Conservation (phyloP, 2,329 filamentous ascomycete species). For the Hymenoscyphus fraxineus region DNA sequence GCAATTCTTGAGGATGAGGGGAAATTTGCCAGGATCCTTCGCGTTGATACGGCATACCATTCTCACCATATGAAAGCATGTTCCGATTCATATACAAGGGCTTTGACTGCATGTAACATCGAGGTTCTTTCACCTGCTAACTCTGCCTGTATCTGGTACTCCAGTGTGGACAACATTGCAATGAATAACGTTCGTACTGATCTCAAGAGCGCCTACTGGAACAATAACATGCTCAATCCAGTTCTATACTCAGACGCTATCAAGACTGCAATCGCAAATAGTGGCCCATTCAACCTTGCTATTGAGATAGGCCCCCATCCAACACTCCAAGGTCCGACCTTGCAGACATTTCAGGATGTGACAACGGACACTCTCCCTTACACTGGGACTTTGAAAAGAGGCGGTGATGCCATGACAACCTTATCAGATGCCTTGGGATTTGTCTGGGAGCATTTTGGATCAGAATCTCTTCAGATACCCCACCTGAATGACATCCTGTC, state of each 20-base stretch:
- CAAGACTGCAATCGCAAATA: constrained; percentile 22
- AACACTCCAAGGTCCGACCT: constrained; percentile 15
- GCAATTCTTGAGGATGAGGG: constrained; percentile 17
- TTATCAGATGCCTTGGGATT: constrained; percentile 10
- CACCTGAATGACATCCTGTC: constrained; percentile 4
- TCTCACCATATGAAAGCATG: constrained; percentile 25
- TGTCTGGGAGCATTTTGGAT: constrained; percentile 12
- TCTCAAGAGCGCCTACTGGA: constrained; percentile 33
- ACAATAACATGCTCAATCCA: constrained; percentile 37
- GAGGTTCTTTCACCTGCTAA: neutral
- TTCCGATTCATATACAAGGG: constrained; percentile 17
- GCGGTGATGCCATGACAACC: constrained; percentile 9
- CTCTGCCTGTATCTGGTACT: constrained; percentile 17
- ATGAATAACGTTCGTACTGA: constrained; percentile 12
- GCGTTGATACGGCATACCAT: constrained; percentile 29
- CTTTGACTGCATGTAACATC: constrained; percentile 15
- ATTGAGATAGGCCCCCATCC: constrained; percentile 17
- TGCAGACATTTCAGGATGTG: constrained; percentile 12
- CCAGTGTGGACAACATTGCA: constrained; percentile 14
- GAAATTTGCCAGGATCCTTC: constrained; percentile 16
- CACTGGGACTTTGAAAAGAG: constrained; percentile 11
- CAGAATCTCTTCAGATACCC: constrained; percentile 6
- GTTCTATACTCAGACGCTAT: constrained; percentile 28
- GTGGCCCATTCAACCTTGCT: constrained; percentile 19
- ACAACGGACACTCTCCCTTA: constrained; percentile 11